Conservation (phyloP, 1,139 yeast species). For the Yarrowia galli region DNA sequence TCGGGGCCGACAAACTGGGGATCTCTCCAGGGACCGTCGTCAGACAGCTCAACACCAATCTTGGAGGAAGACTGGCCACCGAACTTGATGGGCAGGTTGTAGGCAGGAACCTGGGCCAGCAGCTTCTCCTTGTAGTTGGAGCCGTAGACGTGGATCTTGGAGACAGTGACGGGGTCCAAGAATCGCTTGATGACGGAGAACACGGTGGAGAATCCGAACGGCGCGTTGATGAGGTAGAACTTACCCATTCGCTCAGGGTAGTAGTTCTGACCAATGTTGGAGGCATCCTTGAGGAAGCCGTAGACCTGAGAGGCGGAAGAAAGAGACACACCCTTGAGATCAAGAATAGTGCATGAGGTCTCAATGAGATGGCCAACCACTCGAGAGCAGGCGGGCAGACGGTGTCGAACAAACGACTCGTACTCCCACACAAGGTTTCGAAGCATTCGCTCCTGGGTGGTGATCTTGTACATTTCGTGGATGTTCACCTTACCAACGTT, state of each 20-base stretch:
- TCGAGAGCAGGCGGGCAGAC: constrained; percentile 96
- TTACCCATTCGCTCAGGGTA: constrained; percentile 99
- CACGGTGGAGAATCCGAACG: constrained; percentile 95
- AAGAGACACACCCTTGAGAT: constrained; percentile 90
- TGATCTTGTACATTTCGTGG: constrained; percentile 88
- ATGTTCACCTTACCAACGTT: constrained; percentile 91
- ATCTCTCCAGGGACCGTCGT: constrained; percentile 98
- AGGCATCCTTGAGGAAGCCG: constrained; percentile 89
- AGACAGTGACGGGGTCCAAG: constrained; percentile 97
- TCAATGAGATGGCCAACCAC: constrained; percentile 78
- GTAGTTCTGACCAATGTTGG: constrained; percentile 92
- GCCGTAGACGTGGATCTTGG: constrained; percentile 90
- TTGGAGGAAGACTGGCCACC: constrained; percentile 82
- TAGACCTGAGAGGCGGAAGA: constrained; percentile 84
- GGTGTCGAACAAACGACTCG: constrained; percentile 81
- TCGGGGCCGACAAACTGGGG: constrained; percentile 65
- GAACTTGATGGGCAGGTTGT: constrained; percentile 87
- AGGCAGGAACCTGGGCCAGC: constrained; percentile 89
- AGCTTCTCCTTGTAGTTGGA: constrained; percentile 79
- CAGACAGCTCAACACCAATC: constrained; percentile 84
- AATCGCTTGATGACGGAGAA: constrained; percentile 90
- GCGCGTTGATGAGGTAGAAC: constrained; percentile 93
- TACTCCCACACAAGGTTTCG: constrained; percentile 97
- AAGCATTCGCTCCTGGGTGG: constrained; percentile 95
- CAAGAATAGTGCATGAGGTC: constrained; percentile 95